A percentile compares a stretch with the other conserved stretches of the same genome.
Conservation (phyloP, 2,329 filamentous ascomycete species). For the Colletotrichum abscissum region DNA sequence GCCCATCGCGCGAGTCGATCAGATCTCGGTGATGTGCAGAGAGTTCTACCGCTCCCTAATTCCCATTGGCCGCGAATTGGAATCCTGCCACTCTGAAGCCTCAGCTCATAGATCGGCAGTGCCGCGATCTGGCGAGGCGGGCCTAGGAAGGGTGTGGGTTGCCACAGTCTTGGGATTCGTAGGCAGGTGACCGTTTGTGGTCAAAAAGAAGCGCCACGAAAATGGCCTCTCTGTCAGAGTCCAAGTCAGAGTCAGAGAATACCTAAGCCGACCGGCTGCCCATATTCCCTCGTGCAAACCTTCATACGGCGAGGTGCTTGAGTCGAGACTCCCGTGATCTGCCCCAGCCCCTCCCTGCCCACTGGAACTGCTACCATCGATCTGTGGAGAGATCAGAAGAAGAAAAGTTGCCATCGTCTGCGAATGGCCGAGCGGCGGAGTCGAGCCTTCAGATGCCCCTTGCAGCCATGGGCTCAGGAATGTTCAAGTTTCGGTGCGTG, state of each 20-base stretch:
- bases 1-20: constrained; percentile 2
- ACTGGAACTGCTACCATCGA: constrained; percentile 32
- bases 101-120: constrained; percentile 22
- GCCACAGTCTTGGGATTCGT: constrained; percentile 19
- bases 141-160: constrained; percentile 8
- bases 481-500: constrained; percentile 24
- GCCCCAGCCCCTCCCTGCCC: constrained; percentile 27
- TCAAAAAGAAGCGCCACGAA: background rate
- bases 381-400: constrained; percentile 32
- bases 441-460: constrained; percentile 17
- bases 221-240: background rate
- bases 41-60: background rate
- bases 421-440: constrained; percentile 18
- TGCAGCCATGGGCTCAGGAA: constrained; percentile 19
- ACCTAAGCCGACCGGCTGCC: background rate
- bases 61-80: background rate
- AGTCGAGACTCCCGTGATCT: constrained; percentile 26
- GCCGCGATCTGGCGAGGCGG: constrained; percentile 25
- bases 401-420: constrained; percentile 19
- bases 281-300: background rate
- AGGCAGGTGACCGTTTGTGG: background rate
- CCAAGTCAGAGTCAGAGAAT: background rate
- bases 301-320: constrained; percentile 4
- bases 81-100: constrained; percentile 9
- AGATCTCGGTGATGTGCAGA: constrained; percentile 15